Evolutionary conservation across 805 yeast genomes (phyloP).

Genomic region (Saccharomycopsis sp.): DNA sequence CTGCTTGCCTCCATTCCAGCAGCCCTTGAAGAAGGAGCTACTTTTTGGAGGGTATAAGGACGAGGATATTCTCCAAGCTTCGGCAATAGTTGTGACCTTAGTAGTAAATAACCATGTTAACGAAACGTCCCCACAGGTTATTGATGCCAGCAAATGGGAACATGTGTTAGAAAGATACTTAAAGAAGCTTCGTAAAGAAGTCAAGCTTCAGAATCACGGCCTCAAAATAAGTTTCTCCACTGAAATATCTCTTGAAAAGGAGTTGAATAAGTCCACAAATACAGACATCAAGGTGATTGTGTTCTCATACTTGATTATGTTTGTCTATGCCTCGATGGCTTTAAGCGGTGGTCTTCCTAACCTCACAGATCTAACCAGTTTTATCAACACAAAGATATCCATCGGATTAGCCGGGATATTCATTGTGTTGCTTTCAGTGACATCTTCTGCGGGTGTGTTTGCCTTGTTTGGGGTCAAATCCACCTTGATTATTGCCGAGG

Average conservation of each 20-base stretch:
- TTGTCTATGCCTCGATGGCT: slow-evolving; percentile 78
- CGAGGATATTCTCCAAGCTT: slow-evolving; percentile 48
- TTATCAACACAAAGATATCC: slow-evolving; percentile 52
- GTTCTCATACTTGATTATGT: slow-evolving; percentile 79
- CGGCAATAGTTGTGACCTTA: slow-evolving; percentile 73
- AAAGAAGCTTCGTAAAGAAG: slow-evolving; percentile 36
- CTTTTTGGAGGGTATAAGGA: slow-evolving; percentile 57
- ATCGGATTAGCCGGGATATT: slow-evolving; percentile 80
- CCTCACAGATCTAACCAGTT: slow-evolving; percentile 24
- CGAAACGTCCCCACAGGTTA: slow-evolving; percentile 33
- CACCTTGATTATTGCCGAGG: slow-evolving; percentile 91
- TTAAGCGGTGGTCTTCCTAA: slow-evolving; percentile 56
- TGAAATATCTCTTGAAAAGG: slow-evolving; percentile 78
- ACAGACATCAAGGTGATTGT: slow-evolving; percentile 68
- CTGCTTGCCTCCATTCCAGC: slow-evolving; percentile 86
- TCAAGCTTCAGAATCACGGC: slow-evolving; percentile 37
- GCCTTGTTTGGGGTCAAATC: slow-evolving; percentile 73
- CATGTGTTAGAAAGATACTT: slow-evolving; percentile 52
- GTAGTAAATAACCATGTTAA: slow-evolving; percentile 52
- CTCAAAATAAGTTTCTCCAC: slow-evolving; percentile 69
- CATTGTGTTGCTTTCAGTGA: slow-evolving; percentile 74
- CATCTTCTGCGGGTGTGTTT: slow-evolving; percentile 77
- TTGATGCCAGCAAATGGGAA: slow-evolving; percentile 59
- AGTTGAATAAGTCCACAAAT: slow-evolving; percentile 72
- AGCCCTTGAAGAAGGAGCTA: slow-evolving; percentile 69